These are phyloP conservation scores for Paxillus involutus DNA, from an alignment of 768 basidiomycete species.

Conservation along the genomic window DNA sequence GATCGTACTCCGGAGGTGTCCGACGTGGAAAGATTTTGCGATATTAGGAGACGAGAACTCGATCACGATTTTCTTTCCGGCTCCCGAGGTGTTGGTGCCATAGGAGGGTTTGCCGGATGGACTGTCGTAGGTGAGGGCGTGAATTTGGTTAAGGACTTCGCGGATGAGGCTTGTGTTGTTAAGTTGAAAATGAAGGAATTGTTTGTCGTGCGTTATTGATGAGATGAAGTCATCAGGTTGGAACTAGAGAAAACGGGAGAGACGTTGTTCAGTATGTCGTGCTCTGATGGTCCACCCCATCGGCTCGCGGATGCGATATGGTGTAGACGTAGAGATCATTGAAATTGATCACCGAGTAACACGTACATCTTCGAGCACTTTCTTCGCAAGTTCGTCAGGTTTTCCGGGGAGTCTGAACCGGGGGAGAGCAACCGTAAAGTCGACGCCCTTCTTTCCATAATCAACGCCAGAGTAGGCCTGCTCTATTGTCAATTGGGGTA, in stretches of 20 bases:
- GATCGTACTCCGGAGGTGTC: constrained; percentile 96
- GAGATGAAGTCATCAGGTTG: constrained; percentile 78
- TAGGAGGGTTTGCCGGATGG: constrained; percentile 66
- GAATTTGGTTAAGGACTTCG: constrained; percentile 70
- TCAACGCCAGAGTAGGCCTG: constrained; percentile 85
- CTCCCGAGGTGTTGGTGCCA: constrained; percentile 75
- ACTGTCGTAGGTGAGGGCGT: constrained; percentile 64
- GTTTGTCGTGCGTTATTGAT: constrained; percentile 65
- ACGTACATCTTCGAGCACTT: constrained; percentile 73
- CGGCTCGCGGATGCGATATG: neutral
- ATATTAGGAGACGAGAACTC: constrained; percentile 98
- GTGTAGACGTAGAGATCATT: neutral
- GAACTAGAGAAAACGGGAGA: constrained; percentile 52
- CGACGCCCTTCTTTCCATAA: constrained; percentile 90
- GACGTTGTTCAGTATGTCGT: neutral
- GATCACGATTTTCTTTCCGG: constrained; percentile 81
- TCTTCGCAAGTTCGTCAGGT: constrained; percentile 71
- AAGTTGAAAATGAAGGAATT: constrained; percentile 82
- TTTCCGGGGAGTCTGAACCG: constrained; percentile 86
- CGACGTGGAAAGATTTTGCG: constrained; percentile 97
- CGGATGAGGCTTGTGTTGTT: constrained; percentile 64
- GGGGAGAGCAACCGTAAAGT: constrained; percentile 91
- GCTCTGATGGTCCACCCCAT: neutral
- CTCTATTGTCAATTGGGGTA: constrained; percentile 66
- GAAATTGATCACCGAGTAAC: neutral